These are phyloP conservation scores for Russula brevipes DNA, from an alignment of 768 basidiomycete species.

Conservation along the genomic window DNA sequence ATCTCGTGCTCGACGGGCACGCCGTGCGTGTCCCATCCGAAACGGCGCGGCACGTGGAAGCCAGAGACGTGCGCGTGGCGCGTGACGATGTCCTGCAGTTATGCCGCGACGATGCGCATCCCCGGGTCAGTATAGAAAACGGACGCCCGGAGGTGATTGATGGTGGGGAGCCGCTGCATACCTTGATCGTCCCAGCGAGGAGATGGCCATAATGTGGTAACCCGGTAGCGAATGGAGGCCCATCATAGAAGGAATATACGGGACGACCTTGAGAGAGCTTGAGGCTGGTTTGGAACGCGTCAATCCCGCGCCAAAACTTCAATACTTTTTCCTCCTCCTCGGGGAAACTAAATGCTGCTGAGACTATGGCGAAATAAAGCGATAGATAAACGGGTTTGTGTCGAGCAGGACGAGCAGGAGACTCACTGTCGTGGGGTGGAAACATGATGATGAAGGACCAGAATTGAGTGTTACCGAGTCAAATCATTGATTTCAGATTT, in stretches of 20 bases:
- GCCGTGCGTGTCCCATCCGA: conserved; percentile 99
- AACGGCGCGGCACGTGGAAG: conserved; percentile 86
- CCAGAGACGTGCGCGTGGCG: conserved; percentile 93
- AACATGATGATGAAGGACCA: conserved; percentile 32
- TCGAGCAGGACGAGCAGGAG: neutral
- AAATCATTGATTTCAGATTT: neutral
- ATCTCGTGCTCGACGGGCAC: conserved; percentile 99
- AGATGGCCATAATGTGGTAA: conserved; percentile 95
- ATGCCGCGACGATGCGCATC: neutral
- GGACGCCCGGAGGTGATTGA: neutral
- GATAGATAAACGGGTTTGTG: neutral
- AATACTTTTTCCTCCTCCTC: conserved; percentile 89
- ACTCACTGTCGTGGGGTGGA: conserved; percentile 66
- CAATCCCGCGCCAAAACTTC: conserved; percentile 90
- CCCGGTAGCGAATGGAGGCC: conserved; percentile 95
- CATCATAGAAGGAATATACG: conserved; percentile 93
- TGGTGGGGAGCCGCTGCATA: conserved; percentile 31
- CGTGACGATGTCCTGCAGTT: conserved; percentile 89
- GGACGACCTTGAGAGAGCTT: conserved; percentile 89
- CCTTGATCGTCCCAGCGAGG: conserved; percentile 91
- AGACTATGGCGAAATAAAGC: conserved; percentile 44
- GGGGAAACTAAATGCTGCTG: conserved; percentile 73
- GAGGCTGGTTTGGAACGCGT: conserved; percentile 92
- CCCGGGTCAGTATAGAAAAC: conserved; percentile 7
- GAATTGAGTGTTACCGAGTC: neutral